Evolutionary conservation across 164 flowering plant species (phyloP).

Genomic region (Malania oleifera): DNA sequence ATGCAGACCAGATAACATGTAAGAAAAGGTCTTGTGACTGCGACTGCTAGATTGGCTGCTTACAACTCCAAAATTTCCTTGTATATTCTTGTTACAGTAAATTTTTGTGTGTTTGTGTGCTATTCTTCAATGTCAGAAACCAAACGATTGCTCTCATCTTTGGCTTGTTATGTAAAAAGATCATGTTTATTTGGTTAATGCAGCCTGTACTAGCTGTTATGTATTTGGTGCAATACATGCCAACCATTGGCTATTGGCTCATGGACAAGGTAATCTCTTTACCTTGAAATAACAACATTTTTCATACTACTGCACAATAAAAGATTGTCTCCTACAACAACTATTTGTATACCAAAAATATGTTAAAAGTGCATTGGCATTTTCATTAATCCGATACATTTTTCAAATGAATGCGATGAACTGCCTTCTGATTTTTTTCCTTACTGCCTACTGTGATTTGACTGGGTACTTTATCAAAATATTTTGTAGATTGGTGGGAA

Average conservation of each 20-base stretch:
- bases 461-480: not conserved
- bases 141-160: no score
- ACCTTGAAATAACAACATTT: not conserved
- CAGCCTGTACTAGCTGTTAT: conserved; percentile 96
- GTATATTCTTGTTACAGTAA: no score
- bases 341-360: no score
- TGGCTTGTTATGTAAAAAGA: not conserved
- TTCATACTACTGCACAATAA: not conserved
- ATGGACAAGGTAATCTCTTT: conserved; percentile 82
- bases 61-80: no score
- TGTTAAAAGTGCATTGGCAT: no score
- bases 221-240: conserved; percentile 95
- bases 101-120: no score
- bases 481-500: conserved; percentile 50
- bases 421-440: not conserved
- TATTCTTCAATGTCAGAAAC: no score
- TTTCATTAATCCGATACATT: no score
- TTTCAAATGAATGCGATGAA: no score
- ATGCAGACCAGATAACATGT: no score
- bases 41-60: no score
- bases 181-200: conserved; percentile 7
- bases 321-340: not conserved
- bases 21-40: no score
- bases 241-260: conserved; percentile 81
- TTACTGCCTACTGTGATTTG: not conserved